Evolutionary conservation across 108 stramenopile genomes (phyloP), one percentile per base, ranked within the genome.

Genomic region (Craspedostauros australis): DNA sequence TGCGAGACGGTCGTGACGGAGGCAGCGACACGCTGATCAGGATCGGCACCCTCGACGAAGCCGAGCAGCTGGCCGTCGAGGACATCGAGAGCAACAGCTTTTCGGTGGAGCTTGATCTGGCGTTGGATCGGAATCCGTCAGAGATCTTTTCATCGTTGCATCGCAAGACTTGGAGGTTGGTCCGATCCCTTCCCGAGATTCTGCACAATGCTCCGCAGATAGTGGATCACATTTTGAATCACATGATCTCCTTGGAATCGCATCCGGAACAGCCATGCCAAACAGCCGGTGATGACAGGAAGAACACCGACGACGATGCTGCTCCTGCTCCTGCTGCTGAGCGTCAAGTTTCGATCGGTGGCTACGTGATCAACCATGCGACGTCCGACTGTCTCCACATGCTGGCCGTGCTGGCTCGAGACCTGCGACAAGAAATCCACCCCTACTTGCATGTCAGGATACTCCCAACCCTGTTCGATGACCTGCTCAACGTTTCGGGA

Each of bases 351-450:
- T n/a, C n/a, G n/a, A n/a, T n/a, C n/a, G 34, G 24, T 54, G 63
- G 50, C 38, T 86, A 58, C 36, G 46, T 72, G n/a, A 69, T 79
- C 30, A 91, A 87, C 63, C 68, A 70, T 67, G 86, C 81, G 7
- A 92, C 91, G n/a, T 72, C 71, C 38, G 91, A 92, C 56, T 71
- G 88, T 49, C 55, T 92, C 5, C 91, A 92, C 61, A 40, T 92
- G 16, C 46, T 88, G 23, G 76, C 86, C 18, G 91, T 92, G 9
- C 54, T 92, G 45, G 84, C 86, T 27, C 57, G 82, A 41, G 91
- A 92, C 70, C 64, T 92, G 27, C 70, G 86, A n/a, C 77, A 70
- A 49, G 86, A 88, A 60, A 77, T 92, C 25, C 86, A 92, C 68
- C 76, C 76, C 6, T 84, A 62, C 47, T 39, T 92, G 12, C 70